Evolutionary conservation across 192 early-diverging fungal species (phyloP).

Genomic region (Mortierella antarctica): DNA sequence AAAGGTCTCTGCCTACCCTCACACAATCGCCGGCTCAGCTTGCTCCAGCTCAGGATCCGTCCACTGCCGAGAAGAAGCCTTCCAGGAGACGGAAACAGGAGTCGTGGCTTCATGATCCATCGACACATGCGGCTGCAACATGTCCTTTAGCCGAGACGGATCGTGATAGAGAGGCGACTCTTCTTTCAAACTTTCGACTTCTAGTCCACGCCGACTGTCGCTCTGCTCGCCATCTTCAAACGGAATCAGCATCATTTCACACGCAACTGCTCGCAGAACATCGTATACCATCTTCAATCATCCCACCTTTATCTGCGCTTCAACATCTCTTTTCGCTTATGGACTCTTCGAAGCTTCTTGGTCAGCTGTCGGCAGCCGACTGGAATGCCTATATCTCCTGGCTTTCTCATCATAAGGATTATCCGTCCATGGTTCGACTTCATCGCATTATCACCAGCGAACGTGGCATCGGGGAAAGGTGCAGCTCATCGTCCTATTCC

Average conservation of each 20-base stretch:
- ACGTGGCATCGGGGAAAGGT: background rate
- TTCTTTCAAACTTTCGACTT: conserved; percentile 24
- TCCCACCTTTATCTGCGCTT: conserved; percentile 30
- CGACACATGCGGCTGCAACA: background rate
- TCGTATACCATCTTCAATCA: conserved; percentile 30
- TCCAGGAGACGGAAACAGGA: too few species aligned
- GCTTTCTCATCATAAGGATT: conserved; percentile 23
- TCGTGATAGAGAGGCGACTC: background rate
- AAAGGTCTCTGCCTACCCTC: too few species aligned
- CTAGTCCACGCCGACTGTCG: conserved; percentile 21
- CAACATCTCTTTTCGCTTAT: conserved; percentile 8
- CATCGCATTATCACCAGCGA: conserved; percentile 2
- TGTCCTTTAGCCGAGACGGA: background rate
- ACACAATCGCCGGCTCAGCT: too few species aligned
- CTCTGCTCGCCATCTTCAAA: background rate
- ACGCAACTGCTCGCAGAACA: background rate
- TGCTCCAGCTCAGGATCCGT: too few species aligned
- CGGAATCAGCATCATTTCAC: background rate
- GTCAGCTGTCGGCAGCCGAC: conserved; percentile 12
- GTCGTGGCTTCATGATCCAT: background rate
- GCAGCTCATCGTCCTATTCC: background rate
- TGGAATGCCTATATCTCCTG: conserved; percentile 37
- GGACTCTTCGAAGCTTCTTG: background rate
- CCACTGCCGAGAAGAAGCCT: too few species aligned
- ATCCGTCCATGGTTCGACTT: background rate